phyloP scores from a whole-genome alignment of 306 rosid species.

The Erythrophleum fordii region DNA sequence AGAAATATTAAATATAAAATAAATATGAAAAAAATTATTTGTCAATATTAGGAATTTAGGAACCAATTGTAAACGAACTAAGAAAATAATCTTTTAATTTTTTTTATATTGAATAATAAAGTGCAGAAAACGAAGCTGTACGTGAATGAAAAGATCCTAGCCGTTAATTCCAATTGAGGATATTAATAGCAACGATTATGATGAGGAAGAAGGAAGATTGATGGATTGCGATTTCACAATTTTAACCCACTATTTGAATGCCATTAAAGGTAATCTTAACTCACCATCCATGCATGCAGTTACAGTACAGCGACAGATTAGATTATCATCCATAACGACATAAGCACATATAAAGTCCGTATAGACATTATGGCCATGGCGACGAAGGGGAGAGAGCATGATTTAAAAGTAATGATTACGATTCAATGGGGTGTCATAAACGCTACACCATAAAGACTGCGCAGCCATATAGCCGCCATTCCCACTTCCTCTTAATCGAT shows the following conservation, averaged over 20 bases:
- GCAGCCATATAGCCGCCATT: slow-evolving; percentile 97
- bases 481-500: slow-evolving; percentile 24
- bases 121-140: neutral
- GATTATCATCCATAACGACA: too few relatives aligned
- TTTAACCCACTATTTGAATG: neutral
- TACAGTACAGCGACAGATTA: too few relatives aligned
- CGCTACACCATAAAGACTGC: slow-evolving; percentile 46
- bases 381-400: neutral
- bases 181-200: neutral
- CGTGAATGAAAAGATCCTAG: slow-evolving; percentile 14
- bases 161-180: slow-evolving; percentile 31
- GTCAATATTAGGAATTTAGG: too few relatives aligned
- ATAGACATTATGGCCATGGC: slow-evolving; percentile 18
- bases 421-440: slow-evolving; percentile 46
- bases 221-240: neutral
- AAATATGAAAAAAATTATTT: too few relatives aligned
- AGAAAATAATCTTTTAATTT: neutral
- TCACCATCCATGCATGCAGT: neutral
- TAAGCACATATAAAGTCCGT: slow-evolving; percentile 31
- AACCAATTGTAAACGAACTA: too few relatives aligned
- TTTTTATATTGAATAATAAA: neutral
- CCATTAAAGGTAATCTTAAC: neutral
- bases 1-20: too few relatives aligned
- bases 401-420: slow-evolving; percentile 53
- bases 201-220: neutral